Evolutionary conservation across 2,329 filamentous ascomycete genomes (phyloP), one percentile per base, ranked within the genome.

Genomic region (Penicillium sp.): DNA sequence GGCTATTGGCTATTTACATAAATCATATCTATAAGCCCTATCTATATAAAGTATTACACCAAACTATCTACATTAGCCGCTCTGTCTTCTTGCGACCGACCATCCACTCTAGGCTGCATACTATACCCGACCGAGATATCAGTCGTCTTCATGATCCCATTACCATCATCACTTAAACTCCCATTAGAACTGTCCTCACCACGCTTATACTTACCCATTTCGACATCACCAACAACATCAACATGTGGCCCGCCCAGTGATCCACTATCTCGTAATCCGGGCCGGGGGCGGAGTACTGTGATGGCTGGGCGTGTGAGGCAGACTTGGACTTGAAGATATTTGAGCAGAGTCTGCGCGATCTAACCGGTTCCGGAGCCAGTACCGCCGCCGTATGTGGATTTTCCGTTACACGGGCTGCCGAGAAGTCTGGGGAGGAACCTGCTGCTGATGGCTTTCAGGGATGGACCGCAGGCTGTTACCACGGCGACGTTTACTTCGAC

Each of bases 401-500:
- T 59, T 3, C 27, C 62, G 27, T 38, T 38, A 38, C 34, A 49
- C 6, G 64, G 65, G 15, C 60, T 63, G 27, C 61, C 65, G 5
- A 67, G 62, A 0, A 67, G 47, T 11, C 47, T 52, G 16, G 65
- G 65, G 2, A 66, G 50, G 46, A 61, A 65, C 51, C 39, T 29
- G 10, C 38, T 50, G 46, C 39, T 31, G 41, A 65, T 69, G 2
- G 65, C 58, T 52, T 71, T 72, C 57, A 70, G 57, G 1, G 67
- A 65, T 0, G 70, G 68, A 0, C 51, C 70, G 34, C 66, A 72
- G 16, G 69, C 70, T n/a, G 67, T 60, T 11, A 72, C 53, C 7
- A 71, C 63, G 5, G 69, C 70, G 13, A 70, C 55, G 21, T 70
- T 64, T 33, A 68, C 62, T 59, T 72, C 70, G n/a, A 72, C 52